A percentile compares a stretch with the other conserved stretches of the same genome.
These are phyloP conservation scores for Penicillium olsonii DNA, from an alignment of 2,329 filamentous ascomycete species.

Conservation along the genomic window DNA sequence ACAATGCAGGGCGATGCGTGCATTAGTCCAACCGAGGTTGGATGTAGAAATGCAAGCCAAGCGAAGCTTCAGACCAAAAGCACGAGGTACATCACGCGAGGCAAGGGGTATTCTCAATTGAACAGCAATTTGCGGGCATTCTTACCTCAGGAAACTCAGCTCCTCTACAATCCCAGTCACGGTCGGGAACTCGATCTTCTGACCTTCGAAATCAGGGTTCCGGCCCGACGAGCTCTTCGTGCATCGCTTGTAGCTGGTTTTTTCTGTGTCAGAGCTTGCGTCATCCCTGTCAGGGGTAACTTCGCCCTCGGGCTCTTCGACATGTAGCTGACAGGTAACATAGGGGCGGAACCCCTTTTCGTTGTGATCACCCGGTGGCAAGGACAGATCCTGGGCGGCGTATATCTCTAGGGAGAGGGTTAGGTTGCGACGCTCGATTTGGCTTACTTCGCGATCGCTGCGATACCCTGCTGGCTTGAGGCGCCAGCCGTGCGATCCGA, in stretches of 20 bases:
- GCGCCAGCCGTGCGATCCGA: conserved; percentile 77
- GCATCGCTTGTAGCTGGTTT: conserved; percentile 58
- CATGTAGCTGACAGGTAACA: conserved; percentile 78
- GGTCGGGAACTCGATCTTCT: conserved; percentile 60
- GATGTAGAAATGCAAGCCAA: background rate
- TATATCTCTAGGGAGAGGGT: conserved; percentile 72
- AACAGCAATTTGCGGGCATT: conserved; percentile 18
- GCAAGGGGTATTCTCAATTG: conserved; percentile 8
- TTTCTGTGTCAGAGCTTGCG: conserved; percentile 45
- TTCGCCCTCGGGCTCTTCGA: conserved; percentile 64
- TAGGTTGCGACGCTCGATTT: conserved; percentile 56
- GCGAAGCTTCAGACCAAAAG: conserved; percentile 1
- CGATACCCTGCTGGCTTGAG: conserved; percentile 78
- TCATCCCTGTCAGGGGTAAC: conserved; percentile 48
- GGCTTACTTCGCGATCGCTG: conserved; percentile 29
- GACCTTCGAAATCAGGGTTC: conserved; percentile 66
- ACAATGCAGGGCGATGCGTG: conserved; percentile 6
- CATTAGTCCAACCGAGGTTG: background rate
- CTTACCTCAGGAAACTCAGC: conserved; percentile 73
- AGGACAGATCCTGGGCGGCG: conserved; percentile 73
- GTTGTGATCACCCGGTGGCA: conserved; percentile 59
- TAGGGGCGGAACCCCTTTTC: conserved; percentile 68
- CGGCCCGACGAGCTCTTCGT: conserved; percentile 59
- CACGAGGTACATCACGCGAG: background rate
- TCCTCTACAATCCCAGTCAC: conserved; percentile 63